Percentiles rank a stretch among this genome's conserved stretches.
Evolutionary conservation across 371 early-diverging fungal genomes (phyloP).

Genomic region (Chytridiales sp.): DNA sequence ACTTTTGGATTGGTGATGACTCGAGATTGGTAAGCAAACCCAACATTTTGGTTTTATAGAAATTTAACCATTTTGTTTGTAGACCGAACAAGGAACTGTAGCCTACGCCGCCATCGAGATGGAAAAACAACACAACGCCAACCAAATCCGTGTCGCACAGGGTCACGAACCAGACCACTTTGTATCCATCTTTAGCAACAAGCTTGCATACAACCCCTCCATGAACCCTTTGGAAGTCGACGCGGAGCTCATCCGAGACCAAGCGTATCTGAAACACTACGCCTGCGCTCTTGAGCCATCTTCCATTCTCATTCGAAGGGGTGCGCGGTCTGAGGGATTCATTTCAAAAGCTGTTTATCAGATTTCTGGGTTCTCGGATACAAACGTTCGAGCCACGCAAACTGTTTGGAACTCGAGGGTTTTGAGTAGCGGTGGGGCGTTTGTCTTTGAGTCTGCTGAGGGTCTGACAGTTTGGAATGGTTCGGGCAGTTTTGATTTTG

Average conservation of each 20-base stretch:
- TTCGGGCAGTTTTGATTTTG: not conserved
- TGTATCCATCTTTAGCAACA: constrained; percentile 27
- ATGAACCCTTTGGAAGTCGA: no score
- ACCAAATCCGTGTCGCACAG: constrained; percentile 35
- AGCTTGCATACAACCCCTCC: not conserved
- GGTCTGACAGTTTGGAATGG: constrained; percentile 19
- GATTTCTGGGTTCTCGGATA: constrained; percentile 12
- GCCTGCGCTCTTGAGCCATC: not conserved
- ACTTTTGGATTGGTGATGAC: constrained; percentile 39
- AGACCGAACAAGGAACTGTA: constrained; percentile 38
- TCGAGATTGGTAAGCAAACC: constrained; percentile 27
- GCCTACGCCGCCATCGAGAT: constrained; percentile 33
- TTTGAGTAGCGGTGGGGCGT: constrained; percentile 35
- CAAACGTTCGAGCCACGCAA: constrained; percentile 22
- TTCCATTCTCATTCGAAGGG: not conserved
- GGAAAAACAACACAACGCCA: constrained; percentile 28
- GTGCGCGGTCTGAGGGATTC: not conserved
- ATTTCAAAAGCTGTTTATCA: constrained; percentile 21
- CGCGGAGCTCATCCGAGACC: no score
- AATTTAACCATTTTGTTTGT: not conserved
- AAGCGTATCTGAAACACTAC: no score
- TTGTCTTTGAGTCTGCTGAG: constrained; percentile 27
- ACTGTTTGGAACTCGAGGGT: constrained; percentile 26
- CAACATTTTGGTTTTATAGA: constrained; percentile 5
- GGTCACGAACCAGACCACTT: constrained; percentile 42